phyloP scores from a whole-genome alignment of 2,329 filamentous ascomycete species.

The Xylariaceae sp. region DNA sequence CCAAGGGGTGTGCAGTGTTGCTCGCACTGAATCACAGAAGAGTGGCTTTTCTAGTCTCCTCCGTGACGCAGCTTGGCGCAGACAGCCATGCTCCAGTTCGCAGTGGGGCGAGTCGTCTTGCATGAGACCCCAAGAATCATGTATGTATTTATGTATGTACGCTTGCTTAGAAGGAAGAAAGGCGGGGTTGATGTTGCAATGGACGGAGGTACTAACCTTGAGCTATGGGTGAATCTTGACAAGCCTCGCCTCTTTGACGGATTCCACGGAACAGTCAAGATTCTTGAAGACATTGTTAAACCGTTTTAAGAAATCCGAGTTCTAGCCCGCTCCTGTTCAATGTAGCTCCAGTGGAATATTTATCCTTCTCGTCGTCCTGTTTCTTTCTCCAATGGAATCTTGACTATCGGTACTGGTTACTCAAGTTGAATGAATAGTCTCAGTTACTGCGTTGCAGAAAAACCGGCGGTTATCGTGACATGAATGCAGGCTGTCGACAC shows the following conservation, averaged over 20 bases:
- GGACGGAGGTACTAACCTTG: constrained; percentile 2
- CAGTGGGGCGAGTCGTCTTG: constrained; percentile 14
- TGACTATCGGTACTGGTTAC: too few species aligned
- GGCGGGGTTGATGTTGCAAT: constrained; percentile 26
- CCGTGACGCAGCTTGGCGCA: constrained; percentile 13
- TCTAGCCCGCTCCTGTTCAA: neutral
- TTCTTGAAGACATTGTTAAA: neutral
- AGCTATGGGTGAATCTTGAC: constrained; percentile 10
- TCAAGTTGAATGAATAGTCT: neutral
- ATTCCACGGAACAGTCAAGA: constrained; percentile 12
- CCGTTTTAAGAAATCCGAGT: neutral
- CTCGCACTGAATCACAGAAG: constrained; percentile 5
- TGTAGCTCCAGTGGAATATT: neutral
- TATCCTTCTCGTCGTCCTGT: neutral
- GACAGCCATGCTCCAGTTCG: constrained; percentile 6
- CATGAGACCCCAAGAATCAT: constrained; percentile 16
- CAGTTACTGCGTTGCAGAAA: constrained; percentile 2
- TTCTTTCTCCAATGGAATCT: too few species aligned
- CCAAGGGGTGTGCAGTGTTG: constrained; percentile 3
- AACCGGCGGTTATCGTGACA: constrained; percentile 15
- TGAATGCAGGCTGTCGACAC: neutral
- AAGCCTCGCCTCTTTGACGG: constrained; percentile 6
- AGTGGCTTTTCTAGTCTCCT: constrained; percentile 7
- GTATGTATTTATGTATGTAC: too few species aligned
- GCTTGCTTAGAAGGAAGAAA: neutral